Conservation (phyloP, 352 stramenopile species). For the Globisporangium perplexum region DNA sequence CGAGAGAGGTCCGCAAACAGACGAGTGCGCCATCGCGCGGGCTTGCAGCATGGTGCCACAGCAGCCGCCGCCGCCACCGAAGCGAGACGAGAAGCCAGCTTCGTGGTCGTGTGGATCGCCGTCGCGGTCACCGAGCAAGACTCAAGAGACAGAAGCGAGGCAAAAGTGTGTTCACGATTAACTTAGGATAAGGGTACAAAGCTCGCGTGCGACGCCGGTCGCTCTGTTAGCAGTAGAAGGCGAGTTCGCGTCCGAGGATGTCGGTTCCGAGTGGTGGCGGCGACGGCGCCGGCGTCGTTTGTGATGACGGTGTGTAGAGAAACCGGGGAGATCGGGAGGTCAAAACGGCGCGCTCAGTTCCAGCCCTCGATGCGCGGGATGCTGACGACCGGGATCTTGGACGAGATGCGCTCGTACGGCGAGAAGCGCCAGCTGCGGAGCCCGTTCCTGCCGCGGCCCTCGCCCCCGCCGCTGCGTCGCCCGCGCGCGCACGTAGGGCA, state of each 20-base stretch:
- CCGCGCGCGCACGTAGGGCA: constrained; percentile 23
- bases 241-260: neutral
- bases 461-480: neutral
- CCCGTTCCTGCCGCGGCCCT: neutral
- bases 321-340: too few species aligned
- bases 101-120: too few species aligned
- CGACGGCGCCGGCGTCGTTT: neutral
- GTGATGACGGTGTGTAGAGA: neutral
- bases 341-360: constrained; percentile 30
- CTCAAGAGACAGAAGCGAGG: too few species aligned
- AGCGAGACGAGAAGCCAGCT: too few species aligned
- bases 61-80: too few species aligned
- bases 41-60: too few species aligned
- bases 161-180: too few species aligned
- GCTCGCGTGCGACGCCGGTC: neutral
- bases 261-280: neutral
- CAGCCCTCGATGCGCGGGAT: constrained; percentile 57
- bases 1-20: too few species aligned
- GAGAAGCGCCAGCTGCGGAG: constrained; percentile 15
- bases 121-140: too few species aligned
- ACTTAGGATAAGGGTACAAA: neutral
- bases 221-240: too few species aligned
- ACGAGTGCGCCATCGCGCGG: too few species aligned
- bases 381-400: constrained; percentile 51
- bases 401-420: constrained; percentile 41